Evolutionary conservation across 2,329 filamentous ascomycete species (phyloP).

Genomic region (Penicillium sp.): DNA sequence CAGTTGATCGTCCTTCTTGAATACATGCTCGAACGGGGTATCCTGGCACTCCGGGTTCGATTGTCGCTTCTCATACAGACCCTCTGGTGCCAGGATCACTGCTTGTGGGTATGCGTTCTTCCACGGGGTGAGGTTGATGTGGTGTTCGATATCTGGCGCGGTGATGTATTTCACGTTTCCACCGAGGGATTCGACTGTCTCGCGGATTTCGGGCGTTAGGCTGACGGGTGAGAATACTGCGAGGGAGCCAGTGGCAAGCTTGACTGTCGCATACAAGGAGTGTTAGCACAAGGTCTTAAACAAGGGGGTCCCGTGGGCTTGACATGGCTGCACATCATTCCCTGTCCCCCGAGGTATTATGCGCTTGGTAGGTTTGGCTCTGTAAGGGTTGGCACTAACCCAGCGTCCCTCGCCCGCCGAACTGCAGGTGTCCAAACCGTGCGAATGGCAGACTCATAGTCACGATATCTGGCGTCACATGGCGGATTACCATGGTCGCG

Average conservation of each 20-base stretch:
- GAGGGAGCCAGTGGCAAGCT: slow-evolving; percentile 71
- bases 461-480: slow-evolving; percentile 70
- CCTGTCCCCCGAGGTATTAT: not conserved
- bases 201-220: slow-evolving; percentile 70
- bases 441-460: slow-evolving; percentile 69
- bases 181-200: slow-evolving; percentile 60
- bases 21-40: slow-evolving; percentile 66
- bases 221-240: slow-evolving; percentile 91
- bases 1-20: slow-evolving; percentile 55
- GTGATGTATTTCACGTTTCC: slow-evolving; percentile 78
- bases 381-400: slow-evolving; percentile 52
- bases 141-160: slow-evolving; percentile 87
- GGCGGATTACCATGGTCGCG: slow-evolving; percentile 85
- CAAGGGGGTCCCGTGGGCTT: not conserved
- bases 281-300: slow-evolving; percentile 9
- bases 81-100: slow-evolving; percentile 76
- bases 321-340: not conserved
- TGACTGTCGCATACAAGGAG: slow-evolving; percentile 54
- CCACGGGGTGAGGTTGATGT: slow-evolving; percentile 90
- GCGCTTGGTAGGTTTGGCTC: not conserved
- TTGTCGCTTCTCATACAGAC: slow-evolving; percentile 77
- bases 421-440: slow-evolving; percentile 73
- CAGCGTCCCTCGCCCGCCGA: slow-evolving; percentile 84
- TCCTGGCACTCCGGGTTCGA: slow-evolving; percentile 55
- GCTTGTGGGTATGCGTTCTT: slow-evolving; percentile 73